These are phyloP conservation scores for Moesziomyces parantarcticus DNA, from an alignment of 1,284 basidiomycete genomes.

Conservation along the genomic window DNA sequence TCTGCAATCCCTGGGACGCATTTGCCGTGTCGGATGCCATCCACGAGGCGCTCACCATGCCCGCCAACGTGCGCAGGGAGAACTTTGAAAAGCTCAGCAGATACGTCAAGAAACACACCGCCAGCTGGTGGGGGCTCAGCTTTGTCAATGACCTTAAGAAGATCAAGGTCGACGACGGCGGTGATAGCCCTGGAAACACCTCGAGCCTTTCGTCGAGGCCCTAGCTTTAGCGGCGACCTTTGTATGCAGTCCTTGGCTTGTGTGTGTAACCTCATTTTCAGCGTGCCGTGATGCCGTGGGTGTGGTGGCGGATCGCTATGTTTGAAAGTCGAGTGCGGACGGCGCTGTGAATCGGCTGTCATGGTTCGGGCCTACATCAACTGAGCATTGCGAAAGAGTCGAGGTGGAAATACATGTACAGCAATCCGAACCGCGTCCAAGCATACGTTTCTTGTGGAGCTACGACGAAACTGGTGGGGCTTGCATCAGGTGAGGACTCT, in stretches of 20 bases:
- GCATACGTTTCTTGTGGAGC: too few species aligned
- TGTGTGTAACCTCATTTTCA: too few species aligned
- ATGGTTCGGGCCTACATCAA: too few species aligned
- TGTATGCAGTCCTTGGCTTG: background rate
- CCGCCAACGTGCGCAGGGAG: slow-evolving; percentile 79
- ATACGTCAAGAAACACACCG: slow-evolving; percentile 66
- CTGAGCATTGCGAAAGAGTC: too few species aligned
- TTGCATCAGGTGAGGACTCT: slow-evolving; percentile 28
- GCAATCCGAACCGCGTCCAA: too few species aligned
- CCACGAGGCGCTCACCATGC: slow-evolving; percentile 91
- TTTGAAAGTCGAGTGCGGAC: too few species aligned
- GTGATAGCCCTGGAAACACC: slow-evolving; percentile 20
- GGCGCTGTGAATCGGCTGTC: too few species aligned
- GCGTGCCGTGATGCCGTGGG: too few species aligned
- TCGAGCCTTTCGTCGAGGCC: slow-evolving; percentile 19
- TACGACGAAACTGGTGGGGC: too few species aligned
- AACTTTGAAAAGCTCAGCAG: slow-evolving; percentile 96
- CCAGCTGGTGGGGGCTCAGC: slow-evolving; percentile 66
- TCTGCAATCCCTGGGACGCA: slow-evolving; percentile 69
- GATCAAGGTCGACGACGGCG: slow-evolving; percentile 48
- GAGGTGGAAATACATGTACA: too few species aligned
- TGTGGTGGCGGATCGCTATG: too few species aligned
- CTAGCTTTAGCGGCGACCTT: background rate
- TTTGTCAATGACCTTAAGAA: slow-evolving; percentile 57
- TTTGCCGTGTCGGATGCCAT: slow-evolving; percentile 97